A percentile compares a stretch with the other conserved stretches of the same genome.
Conservation (phyloP, 768 basidiomycete species). For the Crassisporium funariophilum region DNA sequence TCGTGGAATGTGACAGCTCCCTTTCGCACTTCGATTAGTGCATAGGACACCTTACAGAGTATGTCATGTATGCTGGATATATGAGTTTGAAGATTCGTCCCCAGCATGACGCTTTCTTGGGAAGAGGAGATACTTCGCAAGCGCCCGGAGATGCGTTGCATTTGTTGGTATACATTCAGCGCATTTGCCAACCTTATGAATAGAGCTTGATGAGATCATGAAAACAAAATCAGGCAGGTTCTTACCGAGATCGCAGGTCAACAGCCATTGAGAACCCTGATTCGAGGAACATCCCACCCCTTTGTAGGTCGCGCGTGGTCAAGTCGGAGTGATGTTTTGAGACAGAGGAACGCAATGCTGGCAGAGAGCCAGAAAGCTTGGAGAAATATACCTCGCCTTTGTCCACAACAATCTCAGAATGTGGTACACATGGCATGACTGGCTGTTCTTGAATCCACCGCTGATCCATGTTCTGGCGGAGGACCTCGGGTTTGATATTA, state of each 20-base stretch:
- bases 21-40: conserved; percentile 17
- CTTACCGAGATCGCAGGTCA: conserved; percentile 64
- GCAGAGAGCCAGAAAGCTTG: conserved; percentile 64
- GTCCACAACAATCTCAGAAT: conserved; percentile 25
- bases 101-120: conserved; percentile 24
- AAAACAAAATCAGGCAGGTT: conserved; percentile 8
- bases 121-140: conserved; percentile 26
- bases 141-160: conserved; percentile 29
- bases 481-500: conserved; percentile 70
- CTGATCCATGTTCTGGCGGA: conserved; percentile 53
- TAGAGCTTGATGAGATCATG: conserved; percentile 4
- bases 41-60: conserved; percentile 32
- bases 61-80: conserved; percentile 25
- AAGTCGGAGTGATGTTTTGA: conserved; percentile 79
- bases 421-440: conserved; percentile 26
- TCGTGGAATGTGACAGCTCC: conserved; percentile 8
- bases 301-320: conserved; percentile 82
- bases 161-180: conserved; percentile 22
- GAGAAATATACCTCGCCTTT: conserved; percentile 66
- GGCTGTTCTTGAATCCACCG: conserved; percentile 72
- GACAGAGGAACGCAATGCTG: conserved; percentile 62
- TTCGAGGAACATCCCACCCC: conserved; percentile 78
- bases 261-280: conserved; percentile 73
- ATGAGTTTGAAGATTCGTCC: conserved; percentile 18
- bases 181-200: conserved; percentile 32